Percentiles rank a stretch among this genome's conserved stretches.
Evolutionary conservation across 139 green algal species (phyloP).

Genomic region (Coelastrella sp.): DNA sequence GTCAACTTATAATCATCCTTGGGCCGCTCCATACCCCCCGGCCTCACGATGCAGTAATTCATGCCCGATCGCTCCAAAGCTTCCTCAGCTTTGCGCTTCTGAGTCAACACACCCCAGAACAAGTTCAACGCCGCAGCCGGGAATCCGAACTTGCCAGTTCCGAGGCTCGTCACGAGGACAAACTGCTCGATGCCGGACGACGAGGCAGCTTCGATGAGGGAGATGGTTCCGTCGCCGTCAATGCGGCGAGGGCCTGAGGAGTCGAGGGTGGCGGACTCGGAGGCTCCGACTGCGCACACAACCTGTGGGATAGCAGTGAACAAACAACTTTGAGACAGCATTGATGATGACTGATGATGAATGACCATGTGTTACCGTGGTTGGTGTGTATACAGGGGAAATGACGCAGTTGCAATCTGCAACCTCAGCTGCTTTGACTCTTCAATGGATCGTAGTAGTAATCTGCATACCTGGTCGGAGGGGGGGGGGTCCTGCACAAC

Average conservation of each 20-base stretch:
- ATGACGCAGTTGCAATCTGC: too few relatives aligned
- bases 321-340: too few relatives aligned
- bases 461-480: too few relatives aligned
- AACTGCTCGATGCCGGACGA: slow-evolving; percentile 81
- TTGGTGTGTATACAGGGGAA: too few relatives aligned
- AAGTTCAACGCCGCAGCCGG: slow-evolving; percentile 81
- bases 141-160: slow-evolving; percentile 86
- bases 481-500: too few relatives aligned
- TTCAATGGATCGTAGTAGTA: too few relatives aligned
- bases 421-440: too few relatives aligned
- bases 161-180: slow-evolving; percentile 88
- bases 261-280: slow-evolving; percentile 78
- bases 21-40: slow-evolving; percentile 93
- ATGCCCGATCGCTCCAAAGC: slow-evolving; percentile 87
- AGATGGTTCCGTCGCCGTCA: slow-evolving; percentile 82
- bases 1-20: slow-evolving; percentile 92
- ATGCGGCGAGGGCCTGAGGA: slow-evolving; percentile 70
- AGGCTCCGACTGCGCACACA: slow-evolving; percentile 83
- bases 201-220: slow-evolving; percentile 79
- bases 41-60: slow-evolving; percentile 91
- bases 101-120: slow-evolving; percentile 91
- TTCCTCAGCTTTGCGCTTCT: slow-evolving; percentile 82
- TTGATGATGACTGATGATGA: too few relatives aligned
- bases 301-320: slow-evolving; percentile 59
- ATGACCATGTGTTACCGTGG: too few relatives aligned